Percentiles rank a stretch among this genome's conserved stretches.
These are phyloP conservation scores for Aspergillus ustus DNA, from an alignment of 2,329 filamentous ascomycete species.

Conservation along the genomic window DNA sequence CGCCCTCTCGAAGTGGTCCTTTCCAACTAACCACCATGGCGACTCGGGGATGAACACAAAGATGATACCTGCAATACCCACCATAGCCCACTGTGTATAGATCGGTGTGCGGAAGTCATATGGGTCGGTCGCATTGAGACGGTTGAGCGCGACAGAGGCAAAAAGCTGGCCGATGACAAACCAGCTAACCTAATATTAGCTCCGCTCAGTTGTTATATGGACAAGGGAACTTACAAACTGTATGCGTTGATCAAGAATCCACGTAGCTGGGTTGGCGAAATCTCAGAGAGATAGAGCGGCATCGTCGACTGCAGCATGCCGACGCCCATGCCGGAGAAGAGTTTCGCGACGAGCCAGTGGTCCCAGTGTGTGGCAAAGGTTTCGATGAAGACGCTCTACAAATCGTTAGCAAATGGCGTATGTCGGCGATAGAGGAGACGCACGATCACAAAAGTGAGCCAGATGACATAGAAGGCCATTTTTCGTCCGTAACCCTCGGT, in stretches of 20 bases:
- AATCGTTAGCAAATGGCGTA: no score
- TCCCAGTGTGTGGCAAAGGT: constrained; percentile 43
- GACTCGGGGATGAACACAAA: constrained; percentile 17
- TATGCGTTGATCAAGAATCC: constrained; percentile 49
- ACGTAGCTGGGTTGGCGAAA: constrained; percentile 47
- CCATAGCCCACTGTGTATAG: constrained; percentile 53
- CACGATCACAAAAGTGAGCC: constrained; percentile 38
- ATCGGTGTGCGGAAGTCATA: constrained; percentile 47
- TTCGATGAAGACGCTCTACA: constrained; percentile 44
- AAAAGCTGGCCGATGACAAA: constrained; percentile 51
- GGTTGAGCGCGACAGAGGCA: constrained; percentile 48
- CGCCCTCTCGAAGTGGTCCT: constrained; percentile 15
- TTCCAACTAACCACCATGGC: constrained; percentile 20
- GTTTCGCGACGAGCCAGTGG: constrained; percentile 46
- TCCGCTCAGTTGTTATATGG: background rate
- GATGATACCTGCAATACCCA: constrained; percentile 38
- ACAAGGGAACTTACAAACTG: constrained; percentile 36
- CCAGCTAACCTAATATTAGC: constrained; percentile 36
- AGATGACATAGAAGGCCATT: constrained; percentile 40
- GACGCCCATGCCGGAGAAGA: constrained; percentile 47
- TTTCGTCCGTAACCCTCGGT: constrained; percentile 46
- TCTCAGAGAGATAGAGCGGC: constrained; percentile 49
- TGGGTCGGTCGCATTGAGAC: constrained; percentile 35
- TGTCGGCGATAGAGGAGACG: background rate
- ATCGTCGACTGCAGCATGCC: constrained; percentile 50